A percentile compares a stretch with the other conserved stretches of the same genome.
Evolutionary conservation across 352 stramenopile species (phyloP).

Genomic region (Blastocystis sp.): DNA sequence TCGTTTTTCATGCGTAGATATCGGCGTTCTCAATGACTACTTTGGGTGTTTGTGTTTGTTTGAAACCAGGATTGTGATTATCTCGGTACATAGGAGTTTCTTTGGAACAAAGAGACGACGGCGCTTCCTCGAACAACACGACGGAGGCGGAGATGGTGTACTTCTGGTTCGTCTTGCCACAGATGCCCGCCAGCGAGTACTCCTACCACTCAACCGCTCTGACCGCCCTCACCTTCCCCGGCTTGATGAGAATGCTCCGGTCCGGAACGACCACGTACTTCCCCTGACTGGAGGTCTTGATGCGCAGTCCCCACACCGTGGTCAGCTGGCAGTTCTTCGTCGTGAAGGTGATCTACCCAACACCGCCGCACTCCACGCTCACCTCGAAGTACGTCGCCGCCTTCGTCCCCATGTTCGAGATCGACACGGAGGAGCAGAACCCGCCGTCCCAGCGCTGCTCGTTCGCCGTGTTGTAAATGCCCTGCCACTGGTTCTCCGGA

Average conservation of each 20-base stretch:
- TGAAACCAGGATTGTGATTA: too few relatives aligned
- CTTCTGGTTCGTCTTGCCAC: slow-evolving; percentile 9
- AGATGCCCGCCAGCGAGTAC: not conserved
- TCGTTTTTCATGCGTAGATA: too few relatives aligned
- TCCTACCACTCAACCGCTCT: not conserved
- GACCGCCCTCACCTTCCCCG: not conserved
- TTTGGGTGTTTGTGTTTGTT: too few relatives aligned
- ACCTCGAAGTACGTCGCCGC: slow-evolving; percentile 3
- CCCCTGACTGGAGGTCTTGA: not conserved
- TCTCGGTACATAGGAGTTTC: too few relatives aligned
- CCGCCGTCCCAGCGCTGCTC: slow-evolving; percentile 48
- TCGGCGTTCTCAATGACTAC: too few relatives aligned
- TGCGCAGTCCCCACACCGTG: slow-evolving; percentile 49
- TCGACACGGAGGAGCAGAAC: slow-evolving; percentile 31
- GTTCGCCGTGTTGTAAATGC: not conserved
- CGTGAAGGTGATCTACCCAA: slow-evolving; percentile 12
- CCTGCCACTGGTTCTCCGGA: slow-evolving; percentile 50
- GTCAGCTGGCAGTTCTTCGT: slow-evolving; percentile 69
- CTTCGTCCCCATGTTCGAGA: slow-evolving; percentile 13
- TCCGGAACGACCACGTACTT: slow-evolving; percentile 4
- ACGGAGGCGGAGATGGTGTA: not conserved
- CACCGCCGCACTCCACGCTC: not conserved
- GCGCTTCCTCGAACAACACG: not conserved
- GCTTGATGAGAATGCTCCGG: slow-evolving; percentile 33
- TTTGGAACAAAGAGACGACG: not conserved